Conservation (phyloP, 1,284 basidiomycete genomes). For the Sporisorium exsertum region DNA sequence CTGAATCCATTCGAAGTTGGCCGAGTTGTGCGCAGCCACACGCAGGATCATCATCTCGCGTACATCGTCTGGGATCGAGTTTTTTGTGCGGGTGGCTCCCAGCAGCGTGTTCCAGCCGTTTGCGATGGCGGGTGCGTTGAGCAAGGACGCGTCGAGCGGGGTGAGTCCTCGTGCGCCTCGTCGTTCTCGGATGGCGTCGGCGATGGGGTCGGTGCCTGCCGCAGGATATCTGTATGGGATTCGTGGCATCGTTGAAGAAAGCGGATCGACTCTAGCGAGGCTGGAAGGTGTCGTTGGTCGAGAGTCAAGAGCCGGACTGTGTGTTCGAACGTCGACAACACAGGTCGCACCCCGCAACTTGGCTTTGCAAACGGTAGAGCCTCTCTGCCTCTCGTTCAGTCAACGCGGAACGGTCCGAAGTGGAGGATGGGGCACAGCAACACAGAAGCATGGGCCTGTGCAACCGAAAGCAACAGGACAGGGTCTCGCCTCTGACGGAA, state of each 20-base stretch:
- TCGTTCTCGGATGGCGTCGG: constrained; percentile 70
- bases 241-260: constrained; percentile 56
- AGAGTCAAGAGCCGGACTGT: background rate
- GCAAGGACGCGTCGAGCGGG: constrained; percentile 70
- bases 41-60: constrained; percentile 71
- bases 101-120: constrained; percentile 71
- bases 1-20: constrained; percentile 71
- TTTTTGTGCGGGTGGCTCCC: constrained; percentile 70
- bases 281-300: background rate
- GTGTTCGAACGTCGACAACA: background rate
- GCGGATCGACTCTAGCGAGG: background rate
- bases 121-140: constrained; percentile 68
- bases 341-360: background rate
- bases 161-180: constrained; percentile 70
- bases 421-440: constrained; percentile 17
- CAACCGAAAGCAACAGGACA: background rate
- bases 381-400: background rate
- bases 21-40: constrained; percentile 70
- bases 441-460: constrained; percentile 5
- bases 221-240: constrained; percentile 69
- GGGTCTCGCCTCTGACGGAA: background rate
- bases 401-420: constrained; percentile 15
- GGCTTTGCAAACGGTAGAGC: too few relatives aligned
- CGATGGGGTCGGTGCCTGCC: constrained; percentile 67
- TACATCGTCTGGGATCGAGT: constrained; percentile 70